Evolutionary conservation across 202 grass and related monocot genomes (phyloP).

Genomic region (Saccharum hybrid): DNA sequence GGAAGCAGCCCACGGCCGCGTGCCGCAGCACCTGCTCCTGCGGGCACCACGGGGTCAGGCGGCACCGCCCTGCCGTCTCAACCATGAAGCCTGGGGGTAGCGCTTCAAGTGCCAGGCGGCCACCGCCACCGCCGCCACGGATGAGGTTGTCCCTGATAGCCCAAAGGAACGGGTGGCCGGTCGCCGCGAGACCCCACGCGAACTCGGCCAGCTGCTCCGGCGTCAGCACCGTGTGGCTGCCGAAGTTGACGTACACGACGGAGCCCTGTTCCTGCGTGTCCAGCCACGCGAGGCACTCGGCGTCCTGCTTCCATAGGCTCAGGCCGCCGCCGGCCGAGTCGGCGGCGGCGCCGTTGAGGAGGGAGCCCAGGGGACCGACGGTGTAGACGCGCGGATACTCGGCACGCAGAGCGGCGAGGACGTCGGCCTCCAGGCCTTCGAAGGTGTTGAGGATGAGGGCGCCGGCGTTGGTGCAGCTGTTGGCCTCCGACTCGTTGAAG

Average conservation of each 20-base stretch:
- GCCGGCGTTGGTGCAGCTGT: neutral
- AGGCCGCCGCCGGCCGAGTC: neutral
- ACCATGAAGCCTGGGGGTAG: no score
- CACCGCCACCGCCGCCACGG: no score
- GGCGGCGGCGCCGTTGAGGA: no score
- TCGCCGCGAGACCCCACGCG: slow-evolving; percentile 52
- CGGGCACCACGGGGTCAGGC: no score
- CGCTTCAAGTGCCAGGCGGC: no score
- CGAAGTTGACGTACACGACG: slow-evolving; percentile 81
- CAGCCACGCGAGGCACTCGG: slow-evolving; percentile 45
- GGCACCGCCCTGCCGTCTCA: no score
- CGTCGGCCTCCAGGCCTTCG: neutral
- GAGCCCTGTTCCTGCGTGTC: slow-evolving; percentile 30
- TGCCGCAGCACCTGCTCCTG: no score
- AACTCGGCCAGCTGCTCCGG: slow-evolving; percentile 52
- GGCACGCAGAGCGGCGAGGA: neutral
- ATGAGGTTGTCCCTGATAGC: neutral
- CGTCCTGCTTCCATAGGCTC: slow-evolving; percentile 16
- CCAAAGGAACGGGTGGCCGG: neutral
- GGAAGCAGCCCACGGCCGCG: no score
- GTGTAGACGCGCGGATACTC: neutral
- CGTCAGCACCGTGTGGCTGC: slow-evolving; percentile 65
- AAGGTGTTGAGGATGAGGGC: neutral
- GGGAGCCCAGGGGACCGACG: neutral
- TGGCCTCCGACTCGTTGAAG: neutral